Base-by-base conservation (phyloP, 768 basidiomycete genomes). In the Phylloporus scabripes region DNA sequence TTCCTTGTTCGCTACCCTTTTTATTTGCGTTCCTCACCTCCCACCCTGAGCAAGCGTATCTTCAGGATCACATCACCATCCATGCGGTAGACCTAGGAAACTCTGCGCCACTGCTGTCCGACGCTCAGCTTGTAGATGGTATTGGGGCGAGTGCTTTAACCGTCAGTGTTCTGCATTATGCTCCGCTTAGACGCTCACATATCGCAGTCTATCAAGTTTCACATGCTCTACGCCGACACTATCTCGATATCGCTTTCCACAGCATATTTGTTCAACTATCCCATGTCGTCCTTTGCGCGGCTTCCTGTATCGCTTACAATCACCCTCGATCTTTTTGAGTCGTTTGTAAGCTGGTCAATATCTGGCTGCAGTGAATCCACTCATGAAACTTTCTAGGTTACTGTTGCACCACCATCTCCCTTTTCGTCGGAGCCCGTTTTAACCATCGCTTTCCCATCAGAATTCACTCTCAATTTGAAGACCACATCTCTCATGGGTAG, bases 401-500 rank as follows among this genome's bases (percentile, higher is more conserved):
- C 72, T 26, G 68, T 91, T 36, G 74, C 74, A 14, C 82, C 86
- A 2, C 88, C 90, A 20, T 65, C 72, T 41, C 65, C 77, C 36
- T 55, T 75, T 60, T 72, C 78, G 42, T 42, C 75, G 49, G 60
- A 83, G 57, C 80, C 90, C 45, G 73, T 76, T 53, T 55, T 95
- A 49, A 81, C 82, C 1, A 63, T 95, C 31, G 81, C 81, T 26
- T 78, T 99, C 18, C 81, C 87, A 21, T 87, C 92, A 2, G 83
- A 90, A 60, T 96, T 99, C 60, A 81, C 81, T 14, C 81, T 99
- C 17, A 82, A 87, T 58, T 74, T 99, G 37, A 81, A 85, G 43
- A 93, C 91, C 10, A 91, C 84, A 7, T 97, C 93, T 23, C 77
- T 97, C 4, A 84, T 98, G 74, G 96, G 96, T 17, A 93, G 90